Evolutionary conservation across 192 early-diverging fungal species (phyloP).

Genomic region (Endogone sp.): DNA sequence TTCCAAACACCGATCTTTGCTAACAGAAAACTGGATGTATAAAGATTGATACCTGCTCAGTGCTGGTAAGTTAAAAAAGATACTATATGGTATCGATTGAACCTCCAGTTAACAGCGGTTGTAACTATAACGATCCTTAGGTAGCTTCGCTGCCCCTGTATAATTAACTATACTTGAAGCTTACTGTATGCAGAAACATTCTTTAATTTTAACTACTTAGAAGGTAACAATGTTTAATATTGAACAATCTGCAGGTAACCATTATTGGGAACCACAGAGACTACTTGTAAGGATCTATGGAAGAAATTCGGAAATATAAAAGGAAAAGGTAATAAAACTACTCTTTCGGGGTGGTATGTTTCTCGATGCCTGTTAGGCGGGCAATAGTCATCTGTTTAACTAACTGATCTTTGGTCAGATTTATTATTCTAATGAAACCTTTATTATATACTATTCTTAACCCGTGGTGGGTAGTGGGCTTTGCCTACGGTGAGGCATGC

Average conservation of each 20-base stretch:
- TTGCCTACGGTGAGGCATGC: neutral
- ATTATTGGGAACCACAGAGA: neutral
- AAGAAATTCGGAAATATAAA: neutral
- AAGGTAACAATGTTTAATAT: neutral
- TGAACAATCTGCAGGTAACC: slow-evolving; percentile 5
- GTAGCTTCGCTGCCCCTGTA: slow-evolving; percentile 30
- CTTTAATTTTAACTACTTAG: neutral
- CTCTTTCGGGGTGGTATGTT: neutral
- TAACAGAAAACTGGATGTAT: slow-evolving; percentile 48
- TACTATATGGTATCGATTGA: slow-evolving; percentile 39
- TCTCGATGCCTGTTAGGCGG: neutral
- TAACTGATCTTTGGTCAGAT: neutral
- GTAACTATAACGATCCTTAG: slow-evolving; percentile 59
- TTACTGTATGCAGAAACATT: slow-evolving; percentile 1
- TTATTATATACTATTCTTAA: neutral
- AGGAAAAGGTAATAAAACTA: neutral
- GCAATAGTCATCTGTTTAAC: neutral
- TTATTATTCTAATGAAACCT: no score
- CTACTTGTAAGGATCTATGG: neutral
- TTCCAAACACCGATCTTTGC: slow-evolving; percentile 50
- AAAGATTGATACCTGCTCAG: slow-evolving; percentile 58
- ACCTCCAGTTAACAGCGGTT: slow-evolving; percentile 56
- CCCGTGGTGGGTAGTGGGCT: neutral
- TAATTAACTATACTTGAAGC: neutral
- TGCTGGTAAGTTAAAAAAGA: slow-evolving; percentile 49